Conservation (phyloP, 345 rosid genomes). For the Murraya koenigii region DNA sequence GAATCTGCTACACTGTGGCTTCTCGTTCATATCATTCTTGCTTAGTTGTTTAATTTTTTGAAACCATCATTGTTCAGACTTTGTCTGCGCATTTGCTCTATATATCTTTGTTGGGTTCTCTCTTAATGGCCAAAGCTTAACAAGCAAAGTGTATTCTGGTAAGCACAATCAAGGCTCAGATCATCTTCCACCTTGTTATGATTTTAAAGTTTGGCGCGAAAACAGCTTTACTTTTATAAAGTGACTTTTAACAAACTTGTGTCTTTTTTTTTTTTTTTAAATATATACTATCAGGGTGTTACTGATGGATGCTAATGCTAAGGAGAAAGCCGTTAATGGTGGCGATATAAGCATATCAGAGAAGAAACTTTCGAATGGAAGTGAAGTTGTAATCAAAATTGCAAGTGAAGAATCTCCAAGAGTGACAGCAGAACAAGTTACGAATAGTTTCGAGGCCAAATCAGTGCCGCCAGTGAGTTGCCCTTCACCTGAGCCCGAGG, state of each 20-base stretch:
- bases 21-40: not conserved
- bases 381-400: conserved; percentile 56
- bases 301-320: conserved; percentile 23
- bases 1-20: not conserved
- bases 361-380: conserved; percentile 30
- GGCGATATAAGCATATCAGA: conserved; percentile 38
- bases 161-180: not conserved
- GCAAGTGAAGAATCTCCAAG: conserved; percentile 35
- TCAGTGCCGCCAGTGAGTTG: conserved; percentile 25
- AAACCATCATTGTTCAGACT: not conserved
- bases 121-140: not conserved
- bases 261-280: not conserved
- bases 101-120: not conserved
- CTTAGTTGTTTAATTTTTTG: not conserved
- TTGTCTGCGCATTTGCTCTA: not conserved
- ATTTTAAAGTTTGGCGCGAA: conserved; percentile 1
- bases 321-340: conserved; percentile 12
- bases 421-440: conserved; percentile 20
- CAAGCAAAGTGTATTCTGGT: not conserved
- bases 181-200: not conserved
- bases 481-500: conserved; percentile 45
- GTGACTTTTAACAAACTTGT: not conserved
- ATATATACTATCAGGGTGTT: conserved; percentile 3
- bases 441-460: conserved; percentile 27
- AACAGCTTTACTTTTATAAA: not conserved